Evolutionary conservation across 129 eudicot species (phyloP).

Genomic region (Smallanthus sonchifolius): DNA sequence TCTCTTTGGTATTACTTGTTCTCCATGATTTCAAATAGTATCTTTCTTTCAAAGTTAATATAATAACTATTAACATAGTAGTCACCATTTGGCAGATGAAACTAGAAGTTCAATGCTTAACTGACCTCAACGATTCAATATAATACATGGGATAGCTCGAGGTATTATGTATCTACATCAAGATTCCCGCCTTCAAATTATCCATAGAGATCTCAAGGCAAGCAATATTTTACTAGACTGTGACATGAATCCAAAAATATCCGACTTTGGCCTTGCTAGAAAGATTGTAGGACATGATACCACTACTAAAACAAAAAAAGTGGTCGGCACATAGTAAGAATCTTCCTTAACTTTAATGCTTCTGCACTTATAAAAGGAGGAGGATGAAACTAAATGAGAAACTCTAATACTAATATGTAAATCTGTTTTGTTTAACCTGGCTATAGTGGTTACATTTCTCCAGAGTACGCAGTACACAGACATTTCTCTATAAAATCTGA

Average conservation of each 20-base stretch:
- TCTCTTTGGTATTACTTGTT: background rate
- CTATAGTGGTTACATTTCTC: slow-evolving; percentile 31
- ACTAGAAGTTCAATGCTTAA: slow-evolving; percentile 19
- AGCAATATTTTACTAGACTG: slow-evolving; percentile 37
- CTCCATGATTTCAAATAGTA: background rate
- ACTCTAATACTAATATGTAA: background rate
- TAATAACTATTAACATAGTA: background rate
- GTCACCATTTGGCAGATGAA: slow-evolving; percentile 14
- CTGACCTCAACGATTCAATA: slow-evolving; percentile 29
- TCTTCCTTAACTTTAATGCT: background rate
- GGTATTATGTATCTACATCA: slow-evolving; percentile 51
- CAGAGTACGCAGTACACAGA: slow-evolving; percentile 31
- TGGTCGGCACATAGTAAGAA: slow-evolving; percentile 48
- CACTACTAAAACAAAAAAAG: slow-evolving; percentile 20
- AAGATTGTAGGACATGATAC: slow-evolving; percentile 23
- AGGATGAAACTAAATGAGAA: background rate
- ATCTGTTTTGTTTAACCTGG: background rate
- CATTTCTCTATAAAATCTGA: slow-evolving; percentile 30
- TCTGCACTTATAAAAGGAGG: background rate
- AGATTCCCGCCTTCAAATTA: slow-evolving; percentile 43
- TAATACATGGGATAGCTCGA: slow-evolving; percentile 42
- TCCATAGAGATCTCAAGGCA: slow-evolving; percentile 47
- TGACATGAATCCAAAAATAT: slow-evolving; percentile 47
- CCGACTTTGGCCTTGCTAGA: slow-evolving; percentile 50
- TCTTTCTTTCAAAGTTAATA: background rate